Evolutionary conservation across 1,284 basidiomycete genomes (phyloP), one percentile per base, ranked within the genome.

Genomic region (Stereum hirsutum): DNA sequence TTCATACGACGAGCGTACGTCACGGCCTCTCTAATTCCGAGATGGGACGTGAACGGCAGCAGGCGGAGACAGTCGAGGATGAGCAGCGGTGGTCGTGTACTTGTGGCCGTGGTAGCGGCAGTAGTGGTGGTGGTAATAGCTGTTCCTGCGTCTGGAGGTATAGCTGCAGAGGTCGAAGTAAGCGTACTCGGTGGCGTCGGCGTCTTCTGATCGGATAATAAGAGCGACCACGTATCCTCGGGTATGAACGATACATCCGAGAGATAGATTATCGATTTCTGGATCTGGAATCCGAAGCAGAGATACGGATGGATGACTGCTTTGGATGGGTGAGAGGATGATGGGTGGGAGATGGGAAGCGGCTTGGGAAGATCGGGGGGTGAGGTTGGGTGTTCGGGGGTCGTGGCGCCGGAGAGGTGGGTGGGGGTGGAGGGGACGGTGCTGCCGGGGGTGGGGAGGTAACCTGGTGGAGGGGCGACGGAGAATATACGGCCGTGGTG

Each of bases 171-270:
- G 64, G 14, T 57, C 46, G 27, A 32, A 27, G 24, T 19, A 26
- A 14, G 30, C 56, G 23, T 53, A 49, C 19, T 52, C 49, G n/a
- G 54, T 55, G 19, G 57, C 49, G 7, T 52, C 57, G 41, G 54
- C 48, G 12, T 43, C 43, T 26, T 67, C 54, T 19, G n/a, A n/a
- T n/a, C n/a, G n/a, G n/a, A n/a, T n/a, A n/a, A n/a, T n/a, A 84
- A 68, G 33, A 77, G 49, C 12, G 59, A 47, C 81, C 84, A 86
- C 31, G 76, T 70, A 24, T 76, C 70, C 8, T 82, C 74, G 2
- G 88, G 84, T 44, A 90, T 83, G 53, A 69, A 57, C 4, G 83
- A 87, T 28, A 79, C 81, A 56, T 90, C 88, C 21, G 83, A 83
- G 43, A 89, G 68, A 59, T 89, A 88, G 11, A 77, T 65, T 36